These are phyloP conservation scores for Berberis vulgaris DNA, from an alignment of 164 flowering plant species.

Conservation along the genomic window DNA sequence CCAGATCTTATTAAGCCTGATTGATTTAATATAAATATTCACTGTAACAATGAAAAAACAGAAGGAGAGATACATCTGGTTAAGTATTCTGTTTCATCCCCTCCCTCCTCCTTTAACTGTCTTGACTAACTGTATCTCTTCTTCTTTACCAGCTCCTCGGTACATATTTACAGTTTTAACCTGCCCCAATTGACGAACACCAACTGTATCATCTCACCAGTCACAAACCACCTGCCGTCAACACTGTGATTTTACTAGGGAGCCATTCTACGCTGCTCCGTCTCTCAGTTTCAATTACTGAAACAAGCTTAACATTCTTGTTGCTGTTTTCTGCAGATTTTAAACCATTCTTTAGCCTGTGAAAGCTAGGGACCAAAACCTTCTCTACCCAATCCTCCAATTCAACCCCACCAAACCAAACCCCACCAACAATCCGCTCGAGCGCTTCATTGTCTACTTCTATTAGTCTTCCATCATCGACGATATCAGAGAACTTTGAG, in stretches of 20 bases:
- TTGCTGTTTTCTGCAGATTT: conserved; percentile 8
- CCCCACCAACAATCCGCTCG: conserved; percentile 53
- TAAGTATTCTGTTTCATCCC: too few species aligned
- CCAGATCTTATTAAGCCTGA: too few species aligned
- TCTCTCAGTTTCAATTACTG: conserved; percentile 23
- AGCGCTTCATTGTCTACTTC: conserved; percentile 55
- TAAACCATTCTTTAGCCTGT: conserved; percentile 37
- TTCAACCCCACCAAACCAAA: conserved; percentile 54
- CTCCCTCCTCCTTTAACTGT: too few species aligned
- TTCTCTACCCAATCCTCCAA: conserved; percentile 67
- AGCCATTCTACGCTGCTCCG: conserved; percentile 36
- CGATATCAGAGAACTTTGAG: conserved; percentile 27
- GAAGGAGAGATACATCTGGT: too few species aligned
- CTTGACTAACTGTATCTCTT: too few species aligned
- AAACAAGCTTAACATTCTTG: conserved; percentile 34
- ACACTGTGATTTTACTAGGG: conserved; percentile 37
- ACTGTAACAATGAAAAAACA: too few species aligned
- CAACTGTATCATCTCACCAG: not conserved
- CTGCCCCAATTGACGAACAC: conserved; percentile 9
- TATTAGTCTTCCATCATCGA: conserved; percentile 27
- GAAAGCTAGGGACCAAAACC: conserved; percentile 55
- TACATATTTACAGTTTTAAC: conserved; percentile 32
- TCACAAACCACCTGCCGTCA: conserved; percentile 13
- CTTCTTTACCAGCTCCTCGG: not conserved
- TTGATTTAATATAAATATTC: too few species aligned